phyloP scores from a whole-genome alignment of 1,284 basidiomycete species.

The Kwoniella shivajii region DNA sequence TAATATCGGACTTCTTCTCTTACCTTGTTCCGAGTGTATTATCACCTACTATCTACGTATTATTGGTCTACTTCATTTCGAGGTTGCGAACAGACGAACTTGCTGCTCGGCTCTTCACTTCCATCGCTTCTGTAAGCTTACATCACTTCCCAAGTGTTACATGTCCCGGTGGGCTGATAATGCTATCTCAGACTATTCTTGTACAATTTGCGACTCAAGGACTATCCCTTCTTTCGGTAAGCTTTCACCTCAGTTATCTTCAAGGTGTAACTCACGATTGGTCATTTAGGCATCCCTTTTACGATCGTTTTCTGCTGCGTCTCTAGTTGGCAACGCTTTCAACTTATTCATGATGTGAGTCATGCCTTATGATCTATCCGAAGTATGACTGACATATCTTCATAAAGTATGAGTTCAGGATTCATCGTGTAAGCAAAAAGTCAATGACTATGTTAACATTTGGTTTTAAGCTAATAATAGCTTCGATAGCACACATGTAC shows the following conservation, averaged over 20 bases:
- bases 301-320: slow-evolving; percentile 52
- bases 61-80: slow-evolving; percentile 53
- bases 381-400: not conserved
- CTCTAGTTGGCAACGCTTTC: slow-evolving; percentile 49
- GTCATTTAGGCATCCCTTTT: slow-evolving; percentile 40
- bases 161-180: not conserved
- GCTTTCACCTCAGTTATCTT: slow-evolving; percentile 2
- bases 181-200: slow-evolving; percentile 39
- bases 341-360: slow-evolving; percentile 42
- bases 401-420: slow-evolving; percentile 43
- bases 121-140: slow-evolving; percentile 48
- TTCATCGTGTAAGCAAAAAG: slow-evolving; percentile 40
- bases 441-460: not conserved
- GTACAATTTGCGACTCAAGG: slow-evolving; percentile 55
- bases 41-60: slow-evolving; percentile 49
- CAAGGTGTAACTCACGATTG: not conserved
- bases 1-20: slow-evolving; percentile 52
- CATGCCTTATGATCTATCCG: not conserved
- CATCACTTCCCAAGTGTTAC: not conserved
- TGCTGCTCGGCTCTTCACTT: slow-evolving; percentile 52
- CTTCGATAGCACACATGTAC: slow-evolving; percentile 46
- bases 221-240: slow-evolving; percentile 51
- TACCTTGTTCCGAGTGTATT: slow-evolving; percentile 49
- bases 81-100: slow-evolving; percentile 52
- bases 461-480: not conserved